Base-by-base conservation (phyloP, 2,329 filamentous ascomycete species). In the Penicillium fuscoglaucum region DNA sequence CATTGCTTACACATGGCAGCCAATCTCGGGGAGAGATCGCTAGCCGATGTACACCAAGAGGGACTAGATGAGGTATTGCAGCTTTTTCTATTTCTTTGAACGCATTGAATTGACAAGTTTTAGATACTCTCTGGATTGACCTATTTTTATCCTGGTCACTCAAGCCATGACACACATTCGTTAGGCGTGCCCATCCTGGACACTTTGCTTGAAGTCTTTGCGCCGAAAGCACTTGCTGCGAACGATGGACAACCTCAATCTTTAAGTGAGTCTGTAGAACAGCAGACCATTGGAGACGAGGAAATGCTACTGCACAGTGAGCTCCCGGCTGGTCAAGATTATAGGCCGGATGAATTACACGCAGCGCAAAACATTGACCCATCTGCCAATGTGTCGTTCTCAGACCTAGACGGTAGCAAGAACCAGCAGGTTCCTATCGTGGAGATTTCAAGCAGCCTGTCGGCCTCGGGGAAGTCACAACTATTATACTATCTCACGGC, bases 391-490 rank as follows among this genome's bases (percentile, higher is more conserved):
- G 17, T 47, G 17, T 48, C 61, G 33, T 60, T 61, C 43, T 40
- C 60, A 4, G 53, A 53, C 13, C 50, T 51, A n/a, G 46, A 55
- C 8, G 33, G 52, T 33, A 60, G 49, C 26, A 52, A 21, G 41
- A 63, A 59, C 24, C 43, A 56, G 31, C 33, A 61, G 33, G 29
- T 26, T 39, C 76, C 80, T 0, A 74, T 82, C 6, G 63, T 87
- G 51, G 84, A 87, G 67, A 74, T 88, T 46, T 77, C 80, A 21
- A 84, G 83, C 51, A 72, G 76, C 37, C 74, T 74, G 13, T 74
- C 83, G 4, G 79, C 78, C 28, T 74, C 79, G 12, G 86, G 85
- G 10, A 87, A 86, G 71, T 83, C 85, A 1, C 80, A 84, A 37
- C 68, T 88, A 0, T 73, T 88, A 37, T 85, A 87, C 71, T 79